Evolutionary conservation across 208 protist genomes (phyloP), one percentile per base, ranked within the genome.

Genomic region (Leishmania amazonensis): DNA sequence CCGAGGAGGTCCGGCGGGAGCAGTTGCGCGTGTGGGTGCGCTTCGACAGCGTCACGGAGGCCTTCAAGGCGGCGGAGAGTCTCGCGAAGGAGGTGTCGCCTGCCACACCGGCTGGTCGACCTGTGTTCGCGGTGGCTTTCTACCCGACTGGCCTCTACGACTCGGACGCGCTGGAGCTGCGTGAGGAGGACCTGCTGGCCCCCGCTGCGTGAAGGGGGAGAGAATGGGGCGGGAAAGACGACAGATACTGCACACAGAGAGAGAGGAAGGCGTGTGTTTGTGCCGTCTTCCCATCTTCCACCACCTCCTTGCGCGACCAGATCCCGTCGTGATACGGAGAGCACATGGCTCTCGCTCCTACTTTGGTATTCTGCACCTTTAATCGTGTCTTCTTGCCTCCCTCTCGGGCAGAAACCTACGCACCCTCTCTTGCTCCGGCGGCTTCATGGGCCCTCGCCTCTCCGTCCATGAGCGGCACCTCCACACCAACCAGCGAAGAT

Each of bases 11-110:
- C 49, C 65, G 58, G 19, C 64, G 68, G 3, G 90, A 95, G 81
- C 70, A 81, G 78, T 72, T 97, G 54, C 93, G 95, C 19, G 75
- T 97, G 42, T 90, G 95, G 64, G 88, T 96, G 51, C 93, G 95
- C n/a, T 94, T 96, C 64, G 93, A 97, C 79, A 93, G 90, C 54
- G 91, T 96, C 19, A 90, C 95, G 19, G 90, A 89, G 76, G 93
- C 92, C 11, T 96, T 97, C 79, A 96, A 94, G 79, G 92, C 92
- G 40, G 83, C 90, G 21, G 93, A 96, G 83, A 81, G 53, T 2
- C 81, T 96, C n/a, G 42, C 80, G 19, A 83, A 79, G 42, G 82
- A 74, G 58, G 19, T 28, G 72, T 47, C 51, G 7, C 72, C 53
- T 45, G 51, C 35, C 54, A 7, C 35, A 57, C 53, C 38, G 3